These are phyloP conservation scores for Hypholoma sublateritium DNA, from an alignment of 768 basidiomycete genomes.

Conservation along the genomic window DNA sequence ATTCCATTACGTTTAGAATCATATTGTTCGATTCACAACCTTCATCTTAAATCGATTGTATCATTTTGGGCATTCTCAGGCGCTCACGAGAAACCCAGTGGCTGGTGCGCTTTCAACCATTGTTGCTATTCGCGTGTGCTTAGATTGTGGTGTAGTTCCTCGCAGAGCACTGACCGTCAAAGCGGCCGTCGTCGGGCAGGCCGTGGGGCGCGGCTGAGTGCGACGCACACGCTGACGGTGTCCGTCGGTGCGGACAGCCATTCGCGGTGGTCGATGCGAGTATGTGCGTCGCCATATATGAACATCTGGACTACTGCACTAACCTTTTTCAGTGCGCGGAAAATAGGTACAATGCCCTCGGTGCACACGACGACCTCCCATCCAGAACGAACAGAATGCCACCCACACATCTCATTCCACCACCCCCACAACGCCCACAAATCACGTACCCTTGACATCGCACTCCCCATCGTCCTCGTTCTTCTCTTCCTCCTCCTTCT, in stretches of 20 bases:
- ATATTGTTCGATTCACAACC: too few relatives aligned
- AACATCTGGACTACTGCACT: too few relatives aligned
- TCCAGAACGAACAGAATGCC: background rate
- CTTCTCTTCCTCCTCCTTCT: background rate
- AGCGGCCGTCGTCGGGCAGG: background rate
- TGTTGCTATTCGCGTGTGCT: too few relatives aligned
- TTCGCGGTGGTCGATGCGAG: constrained; percentile 3
- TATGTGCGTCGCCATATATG: background rate
- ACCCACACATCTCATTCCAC: constrained; percentile 1
- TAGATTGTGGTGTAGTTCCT: too few relatives aligned
- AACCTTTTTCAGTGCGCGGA: too few relatives aligned
- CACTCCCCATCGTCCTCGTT: constrained; percentile 1
- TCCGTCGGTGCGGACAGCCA: constrained; percentile 4
- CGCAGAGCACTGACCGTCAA: too few relatives aligned
- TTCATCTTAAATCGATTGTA: too few relatives aligned
- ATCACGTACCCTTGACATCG: background rate
- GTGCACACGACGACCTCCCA: background rate
- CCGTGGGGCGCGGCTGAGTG: background rate
- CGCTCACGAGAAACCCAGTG: too few relatives aligned
- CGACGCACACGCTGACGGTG: constrained; percentile 2
- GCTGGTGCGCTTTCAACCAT: too few relatives aligned
- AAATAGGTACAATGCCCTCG: background rate
- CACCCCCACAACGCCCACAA: background rate
- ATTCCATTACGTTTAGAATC: too few relatives aligned
- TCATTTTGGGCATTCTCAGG: too few relatives aligned